Evolutionary conservation across 1,284 basidiomycete genomes (phyloP), one percentile per base, ranked within the genome.

Genomic region (Microbotryum silenes-acaulis): DNA sequence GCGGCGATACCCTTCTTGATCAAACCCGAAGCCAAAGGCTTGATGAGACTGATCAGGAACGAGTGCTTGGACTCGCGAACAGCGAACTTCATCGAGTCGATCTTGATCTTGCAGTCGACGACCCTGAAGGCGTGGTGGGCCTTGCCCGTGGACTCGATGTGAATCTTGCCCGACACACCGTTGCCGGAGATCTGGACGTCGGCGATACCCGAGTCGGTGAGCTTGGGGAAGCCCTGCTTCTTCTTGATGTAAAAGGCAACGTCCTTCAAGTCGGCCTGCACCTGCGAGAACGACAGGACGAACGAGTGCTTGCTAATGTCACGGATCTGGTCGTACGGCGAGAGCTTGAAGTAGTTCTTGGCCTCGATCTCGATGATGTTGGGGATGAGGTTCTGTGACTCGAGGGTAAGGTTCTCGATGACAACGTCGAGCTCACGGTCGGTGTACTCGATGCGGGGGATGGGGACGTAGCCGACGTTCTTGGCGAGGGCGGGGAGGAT

Each of bases 181-280:
- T 78, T 75, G 25, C 93, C 92, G 42, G 89, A 87, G 55, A 97
- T 78, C 60, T 92, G 75, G 12, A 97, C 86, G 74, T 97, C 94
- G 23, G 92, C 92, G 37, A 94, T 77, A 68, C 93, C 94, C n/a
- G 84, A 85, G 78, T 97, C 94, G 51, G 78, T 82, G 73, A 96
- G 77, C 79, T 87, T 89, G 12, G 86, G 84, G 71, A 89, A 82
- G 6, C 88, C 88, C 0, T 78, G 80, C 80, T 68, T 70, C 68
- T 71, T 71, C 62, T 68, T 64, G 65, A 71, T 59, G 63, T 67
- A 91, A 75, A 96, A 94, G 16, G 87, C 85, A 23, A 96, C 88
- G 71, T 96, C 91, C 47, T 87, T 83, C 81, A 96, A 86, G 72
- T 94, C 91, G n/a, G 88, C 86, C 76, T 97, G 93, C 72, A 97